phyloP scores from a whole-genome alignment of 768 basidiomycete species.

The Termitomyces titanicus region DNA sequence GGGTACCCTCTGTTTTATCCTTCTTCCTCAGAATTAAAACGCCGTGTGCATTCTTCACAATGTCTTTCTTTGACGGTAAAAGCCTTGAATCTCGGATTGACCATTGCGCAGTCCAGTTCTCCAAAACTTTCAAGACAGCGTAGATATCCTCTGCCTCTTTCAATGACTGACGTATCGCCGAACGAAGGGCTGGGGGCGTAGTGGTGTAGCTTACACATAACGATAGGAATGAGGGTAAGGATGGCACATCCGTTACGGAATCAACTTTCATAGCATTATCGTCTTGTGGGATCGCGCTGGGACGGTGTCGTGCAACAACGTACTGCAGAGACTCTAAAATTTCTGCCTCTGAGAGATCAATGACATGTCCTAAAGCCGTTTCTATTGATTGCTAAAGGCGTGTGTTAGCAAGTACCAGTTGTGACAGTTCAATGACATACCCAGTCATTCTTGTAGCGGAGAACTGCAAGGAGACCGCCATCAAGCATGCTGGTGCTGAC shows the following conservation, averaged over 20 bases:
- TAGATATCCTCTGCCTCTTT: constrained; percentile 47
- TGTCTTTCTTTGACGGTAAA: constrained; percentile 35
- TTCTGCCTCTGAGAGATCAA: constrained; percentile 65
- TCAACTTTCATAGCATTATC: constrained; percentile 41
- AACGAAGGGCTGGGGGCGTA: constrained; percentile 37
- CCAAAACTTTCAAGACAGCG: constrained; percentile 41
- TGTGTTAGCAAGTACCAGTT: background rate
- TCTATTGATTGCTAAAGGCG: constrained; percentile 40
- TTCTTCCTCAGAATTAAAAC: constrained; percentile 29
- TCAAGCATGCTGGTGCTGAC: constrained; percentile 63
- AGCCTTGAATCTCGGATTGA: constrained; percentile 30
- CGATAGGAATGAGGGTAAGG: constrained; percentile 34
- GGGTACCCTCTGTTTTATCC: constrained; percentile 19
- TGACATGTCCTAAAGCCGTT: constrained; percentile 48
- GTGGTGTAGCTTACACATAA: constrained; percentile 35
- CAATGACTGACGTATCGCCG: constrained; percentile 49
- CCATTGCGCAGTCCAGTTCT: constrained; percentile 44
- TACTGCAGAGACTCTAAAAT: constrained; percentile 49
- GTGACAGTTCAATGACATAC: constrained; percentile 29
- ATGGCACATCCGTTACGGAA: constrained; percentile 18
- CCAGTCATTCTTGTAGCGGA: constrained; percentile 65
- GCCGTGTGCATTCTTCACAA: constrained; percentile 38
- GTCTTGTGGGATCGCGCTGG: constrained; percentile 18
- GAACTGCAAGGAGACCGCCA: constrained; percentile 49
- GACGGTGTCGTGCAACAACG: constrained; percentile 37